Evolutionary conservation across 345 rosid genomes (phyloP), one percentile per base, ranked within the genome.

Genomic region (Stellera chamaejasme): DNA sequence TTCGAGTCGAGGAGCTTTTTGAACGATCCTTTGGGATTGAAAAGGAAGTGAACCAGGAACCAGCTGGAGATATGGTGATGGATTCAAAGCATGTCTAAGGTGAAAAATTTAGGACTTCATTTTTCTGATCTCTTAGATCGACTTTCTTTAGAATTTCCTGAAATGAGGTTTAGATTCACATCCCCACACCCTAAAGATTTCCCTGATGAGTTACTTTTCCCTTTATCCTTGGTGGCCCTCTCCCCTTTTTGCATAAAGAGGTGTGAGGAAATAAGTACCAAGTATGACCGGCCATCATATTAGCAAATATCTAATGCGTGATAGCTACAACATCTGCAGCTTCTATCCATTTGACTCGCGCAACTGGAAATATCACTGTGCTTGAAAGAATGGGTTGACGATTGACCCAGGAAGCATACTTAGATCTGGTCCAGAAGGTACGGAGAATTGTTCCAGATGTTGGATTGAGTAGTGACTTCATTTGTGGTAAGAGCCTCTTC

Each of bases 151-250:
- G n/a, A n/a, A n/a, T n/a, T n/a, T n/a, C n/a, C n/a, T n/a, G n/a
- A n/a, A 68, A 92, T 86, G 82, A 73, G 98, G 62, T 92, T 92
- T 71, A 79, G 95, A 83, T 92, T 76, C 77, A 92, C 98, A 23
- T 92, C 98, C 1, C 98, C 94, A 27, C 97, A 92, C 67, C 96
- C 97, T 54, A 92, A 92, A 69, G 99, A 88, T 77, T 88, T 76
- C 62, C 96, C 97, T 0, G 95, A 82, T 49, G 95, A 86, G 56
- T 74, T 88, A 59, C 52, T 92, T 54, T n/a, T n/a, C n/a, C n/a
- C n/a, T n/a, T n/a, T n/a, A n/a, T n/a, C n/a, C n/a, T n/a, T n/a
- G n/a, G n/a, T n/a, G n/a, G n/a, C n/a, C n/a, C n/a, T n/a, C n/a
- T n/a, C n/a, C n/a, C n/a, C n/a, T n/a, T n/a, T n/a, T n/a, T n/a